Base-by-base conservation (phyloP, 306 rosid species). In the Vigna unguiculata region DNA sequence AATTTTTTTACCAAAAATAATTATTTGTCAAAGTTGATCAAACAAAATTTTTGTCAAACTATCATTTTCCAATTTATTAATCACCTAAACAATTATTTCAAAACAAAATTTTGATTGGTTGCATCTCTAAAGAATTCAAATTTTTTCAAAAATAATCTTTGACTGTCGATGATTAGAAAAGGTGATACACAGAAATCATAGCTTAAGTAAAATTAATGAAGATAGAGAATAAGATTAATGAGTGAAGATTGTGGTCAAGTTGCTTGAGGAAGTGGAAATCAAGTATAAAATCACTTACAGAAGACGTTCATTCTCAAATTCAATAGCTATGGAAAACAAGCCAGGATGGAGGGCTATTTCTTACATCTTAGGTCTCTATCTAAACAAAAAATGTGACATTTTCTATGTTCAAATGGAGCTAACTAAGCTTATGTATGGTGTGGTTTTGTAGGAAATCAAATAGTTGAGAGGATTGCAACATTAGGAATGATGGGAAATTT, bases 321-420 rank as follows among this genome's bases (percentile, higher is more conserved):
- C 66, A 76, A 13, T 2, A 17, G 41, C 25, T 16, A 71, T 28
- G 51, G 25, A 53, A 36, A 30, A 14, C 4, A 53, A 32, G 22
- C 72, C 77, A 0, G 78, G 82, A 49, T 76, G 85, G 87, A 84
- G 77, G 74, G 71, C 87, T 38, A 51, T 76, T 80, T 75, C 74
- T 10, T 59, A 58, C 77, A 80, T 80, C 74, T 52, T 76, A 76
- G 79, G 87, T 80, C 9, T 40, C 19, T 25, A 2, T 32, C 21
- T 76, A 28, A 17, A 15, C 12, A 19, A 1, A 43, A 25, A 54
- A 12, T 53, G 7, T 43, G 9, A 12, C 2, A 5, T 55, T 71
- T 7, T 4, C 20, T 36, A 25, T 58, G 17, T 25, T 28, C 41
- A 68, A 19, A 11, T 20, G 41, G 12, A 43, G 38, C 14, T 46